These are phyloP conservation scores for Acacia confusa DNA, from an alignment of 306 rosid genomes.

Conservation along the genomic window DNA sequence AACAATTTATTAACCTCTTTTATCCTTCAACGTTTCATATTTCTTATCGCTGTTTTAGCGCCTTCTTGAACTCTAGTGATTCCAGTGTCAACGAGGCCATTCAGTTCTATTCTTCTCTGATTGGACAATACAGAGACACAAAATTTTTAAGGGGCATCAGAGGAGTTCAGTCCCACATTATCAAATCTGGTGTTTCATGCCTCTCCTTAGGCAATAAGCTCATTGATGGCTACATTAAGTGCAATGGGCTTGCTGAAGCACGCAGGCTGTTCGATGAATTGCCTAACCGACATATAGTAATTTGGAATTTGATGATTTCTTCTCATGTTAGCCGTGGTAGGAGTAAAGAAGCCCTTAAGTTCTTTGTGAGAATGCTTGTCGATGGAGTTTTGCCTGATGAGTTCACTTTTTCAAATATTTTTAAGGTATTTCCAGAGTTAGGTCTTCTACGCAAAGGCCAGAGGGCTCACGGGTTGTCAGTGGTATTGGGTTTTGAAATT, in stretches of 20 bases:
- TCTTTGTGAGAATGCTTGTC: constrained; percentile 48
- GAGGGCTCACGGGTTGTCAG: constrained; percentile 65
- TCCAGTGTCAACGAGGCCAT: constrained; percentile 17
- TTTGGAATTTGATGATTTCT: constrained; percentile 66
- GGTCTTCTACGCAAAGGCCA: constrained; percentile 41
- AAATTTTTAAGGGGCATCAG: constrained; percentile 41
- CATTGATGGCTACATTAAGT: constrained; percentile 51
- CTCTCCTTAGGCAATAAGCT: constrained; percentile 48
- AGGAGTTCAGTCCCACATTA: constrained; percentile 45
- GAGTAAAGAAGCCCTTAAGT: constrained; percentile 50
- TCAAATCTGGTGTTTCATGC: constrained; percentile 42
- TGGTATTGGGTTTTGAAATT: constrained; percentile 65
- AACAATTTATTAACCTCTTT: not conserved
- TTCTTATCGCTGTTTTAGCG: constrained; percentile 3
- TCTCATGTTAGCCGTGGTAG: constrained; percentile 38
- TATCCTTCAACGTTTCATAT: not conserved
- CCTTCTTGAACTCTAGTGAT: constrained; percentile 17
- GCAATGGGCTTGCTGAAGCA: constrained; percentile 48
- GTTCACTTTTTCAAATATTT: constrained; percentile 58
- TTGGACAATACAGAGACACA: constrained; percentile 39
- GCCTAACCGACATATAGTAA: constrained; percentile 48
- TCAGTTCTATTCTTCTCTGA: constrained; percentile 42
- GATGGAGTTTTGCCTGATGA: constrained; percentile 66
- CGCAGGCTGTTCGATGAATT: constrained; percentile 63
- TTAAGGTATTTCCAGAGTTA: constrained; percentile 58